Evolutionary conservation across 176 grass and related monocot genomes (phyloP), one percentile per base, ranked within the genome.

Genomic region (Panicum miliaceum): DNA sequence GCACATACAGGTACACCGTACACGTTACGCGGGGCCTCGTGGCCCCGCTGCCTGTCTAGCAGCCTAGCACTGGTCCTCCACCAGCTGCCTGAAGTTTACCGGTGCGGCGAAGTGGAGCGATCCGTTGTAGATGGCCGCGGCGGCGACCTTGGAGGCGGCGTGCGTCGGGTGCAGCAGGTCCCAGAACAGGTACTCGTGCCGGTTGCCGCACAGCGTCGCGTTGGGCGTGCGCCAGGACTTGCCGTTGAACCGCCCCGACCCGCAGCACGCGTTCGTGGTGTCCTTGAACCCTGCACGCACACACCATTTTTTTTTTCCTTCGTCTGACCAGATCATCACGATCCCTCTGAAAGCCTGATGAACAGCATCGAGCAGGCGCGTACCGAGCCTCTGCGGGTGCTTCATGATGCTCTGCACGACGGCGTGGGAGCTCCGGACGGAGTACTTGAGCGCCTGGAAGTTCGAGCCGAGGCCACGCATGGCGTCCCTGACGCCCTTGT

Each of bases 161-260:
- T 99, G 96, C 71, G 96, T 96, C 7, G 96, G 93, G 76, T 99
- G 96, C 52, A 99, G 77, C 65, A 92, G 19, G 73, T 99, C 96
- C 96, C 96, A 99, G 87, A 96, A 99, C 50, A 99, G 86, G 84
- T 87, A 94, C 63, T 90, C 70, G 70, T 89, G 96, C 1, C 96
- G 88, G 57, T 88, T 86, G 13, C 81, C 89, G 84, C 96, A 99
- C 57, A 92, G 74, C 34, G 82, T 89, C 38, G 88, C 85, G 86
- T 92, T 94, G 4, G 92, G 92, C 73, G 90, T 94, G 84, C 90
- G 92, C 48, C 81, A 81, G 8, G 90, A 88, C 86, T 65, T 14
- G 20, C 90, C 92, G 36, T 94, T 94, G 83, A 94, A 92, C 62
- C 78, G 87, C 5, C 92, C 92, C 10, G 89, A 94, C 35, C 92